Base-by-base conservation (phyloP, 2,329 filamentous ascomycete species). In the Claviceps sorghi region DNA sequence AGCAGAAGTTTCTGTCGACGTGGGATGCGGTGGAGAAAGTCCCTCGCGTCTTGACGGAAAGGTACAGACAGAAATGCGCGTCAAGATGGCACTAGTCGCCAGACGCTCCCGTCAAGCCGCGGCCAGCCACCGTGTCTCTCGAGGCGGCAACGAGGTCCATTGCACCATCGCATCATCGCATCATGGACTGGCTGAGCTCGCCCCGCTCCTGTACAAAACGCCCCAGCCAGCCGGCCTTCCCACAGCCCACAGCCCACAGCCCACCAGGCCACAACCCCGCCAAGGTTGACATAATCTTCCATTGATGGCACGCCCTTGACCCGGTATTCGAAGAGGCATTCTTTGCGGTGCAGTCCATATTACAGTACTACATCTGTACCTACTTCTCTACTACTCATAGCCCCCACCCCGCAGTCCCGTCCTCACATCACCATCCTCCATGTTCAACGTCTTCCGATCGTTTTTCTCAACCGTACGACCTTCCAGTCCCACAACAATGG, bases 401-500 rank as follows among this genome's bases (percentile, higher is more conserved):
- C 19, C 17, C 19, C 19, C n/a, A n/a, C n/a, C n/a, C 19, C 38
- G 38, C 7, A 17, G 21, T 46, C 30, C 3, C 30, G 6, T 13
- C 19, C n/a, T 46, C n/a, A 11, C 43, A n/a, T 22, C 19, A 5
- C 15, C 19, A 34, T 29, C 10, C 38, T 55, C 54, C 57, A 80
- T 80, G 76, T 54, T 57, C 30, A 86, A 81, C 72, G 76, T 91
- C 69, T 71, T 86, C 64, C 78, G 82, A 64, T 76, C 79, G 65
- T 76, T 94, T 66, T 93, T 95, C 69, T 73, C 73, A 61, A 69
- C 74, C 51, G 67, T 72, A 65, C 57, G 53, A 15, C 51, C 52
- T 30, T 19, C 32, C 21, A 73, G 77, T 68, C 75, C 84, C 61
- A 75, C 79, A 71, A 79, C 72, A 63, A 94, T 95, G 86, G 83